A percentile compares a stretch with the other conserved stretches of the same genome.
Evolutionary conservation across 169 alveolate species (phyloP).

Genomic region (Plasmodium blacklocki): DNA sequence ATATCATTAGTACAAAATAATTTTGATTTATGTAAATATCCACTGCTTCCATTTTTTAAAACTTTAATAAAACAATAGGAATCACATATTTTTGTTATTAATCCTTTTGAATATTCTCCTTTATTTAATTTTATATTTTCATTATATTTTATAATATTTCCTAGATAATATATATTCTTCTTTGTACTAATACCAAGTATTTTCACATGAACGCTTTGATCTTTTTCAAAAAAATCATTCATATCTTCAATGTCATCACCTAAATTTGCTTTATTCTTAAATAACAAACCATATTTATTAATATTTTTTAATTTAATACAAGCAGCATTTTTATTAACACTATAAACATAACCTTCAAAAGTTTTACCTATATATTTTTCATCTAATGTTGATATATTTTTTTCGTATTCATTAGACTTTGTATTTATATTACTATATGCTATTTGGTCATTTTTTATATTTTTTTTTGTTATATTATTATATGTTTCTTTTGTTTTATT

Average conservation of each 20-base stretch:
- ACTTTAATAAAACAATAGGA: constrained; percentile 50
- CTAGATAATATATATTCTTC: constrained; percentile 33
- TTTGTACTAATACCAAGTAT: constrained; percentile 29
- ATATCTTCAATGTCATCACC: constrained; percentile 55
- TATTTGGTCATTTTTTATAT: no score
- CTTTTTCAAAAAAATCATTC: constrained; percentile 21
- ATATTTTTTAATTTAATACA: constrained; percentile 6
- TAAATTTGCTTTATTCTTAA: constrained; percentile 48
- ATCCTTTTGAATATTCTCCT: constrained; percentile 52
- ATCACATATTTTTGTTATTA: constrained; percentile 58
- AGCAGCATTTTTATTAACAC: constrained; percentile 18
- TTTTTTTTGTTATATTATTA: no score
- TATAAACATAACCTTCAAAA: constrained; percentile 40
- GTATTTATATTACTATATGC: neutral
- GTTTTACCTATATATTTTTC: constrained; percentile 44
- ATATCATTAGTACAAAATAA: neutral
- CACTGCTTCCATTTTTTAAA: constrained; percentile 56
- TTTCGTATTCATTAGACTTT: neutral
- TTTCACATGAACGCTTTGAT: constrained; percentile 44
- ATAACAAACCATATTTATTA: constrained; percentile 34
- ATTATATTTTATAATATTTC: constrained; percentile 43
- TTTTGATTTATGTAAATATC: constrained; percentile 48
- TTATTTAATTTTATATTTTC: constrained; percentile 21
- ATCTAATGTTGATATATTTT: neutral
- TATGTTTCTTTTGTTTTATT: neutral